Evolutionary conservation across 1,284 basidiomycete species (phyloP), one percentile per base, ranked within the genome.

Genomic region (Rhodotorula sp.): DNA sequence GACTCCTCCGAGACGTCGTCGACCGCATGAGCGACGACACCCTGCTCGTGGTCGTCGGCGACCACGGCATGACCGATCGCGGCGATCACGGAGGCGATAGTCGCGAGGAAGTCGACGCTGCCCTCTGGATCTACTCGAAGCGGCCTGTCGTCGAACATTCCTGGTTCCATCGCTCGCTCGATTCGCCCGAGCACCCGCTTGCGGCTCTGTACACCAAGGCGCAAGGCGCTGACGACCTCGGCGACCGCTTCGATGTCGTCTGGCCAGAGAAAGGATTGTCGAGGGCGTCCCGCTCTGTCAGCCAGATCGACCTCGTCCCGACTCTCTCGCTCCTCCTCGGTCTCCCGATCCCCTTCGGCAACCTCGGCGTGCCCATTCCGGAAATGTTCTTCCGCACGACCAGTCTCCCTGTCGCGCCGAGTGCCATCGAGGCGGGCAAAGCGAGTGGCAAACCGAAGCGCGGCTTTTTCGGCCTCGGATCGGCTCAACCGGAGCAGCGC

Each of bases 51-150:
- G 86, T 99, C 3, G 85, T 99, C 14, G 97, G 97, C 2, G 96
- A 99, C 80, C 97, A 99, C 80, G 96, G 97, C 0, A 99, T 99
- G 97, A 95, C 98, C 80, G 85, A 87, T 60, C 87, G 90, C 48
- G 97, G 97, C 14, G 96, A 99, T 78, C 96, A 99, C 78, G 96
- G 96, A 0, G 96, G 97, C 2, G 97, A 98, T 79, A 89, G 90
- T 0, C 85, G 86, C 21, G 86, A 91, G 34, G 97, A 99, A 79
- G 91, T 93, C 0, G 90, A 91, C 8, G 86, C 93, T 2, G 94
- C 87, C 0, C 81, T 97, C 43, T 99, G 96, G 95, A 83, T 98
- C 56, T 99, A 97, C 83, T 92, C 91, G n/a, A 84, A 84, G 73
- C 77, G 79, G 2, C 67, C 70, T 7, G 69, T 84, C 31, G 61